Evolutionary conservation across 495 filamentous ascomycete genomes (phyloP), one percentile per base, ranked within the genome.

Genomic region (Penicillium cataractarum): DNA sequence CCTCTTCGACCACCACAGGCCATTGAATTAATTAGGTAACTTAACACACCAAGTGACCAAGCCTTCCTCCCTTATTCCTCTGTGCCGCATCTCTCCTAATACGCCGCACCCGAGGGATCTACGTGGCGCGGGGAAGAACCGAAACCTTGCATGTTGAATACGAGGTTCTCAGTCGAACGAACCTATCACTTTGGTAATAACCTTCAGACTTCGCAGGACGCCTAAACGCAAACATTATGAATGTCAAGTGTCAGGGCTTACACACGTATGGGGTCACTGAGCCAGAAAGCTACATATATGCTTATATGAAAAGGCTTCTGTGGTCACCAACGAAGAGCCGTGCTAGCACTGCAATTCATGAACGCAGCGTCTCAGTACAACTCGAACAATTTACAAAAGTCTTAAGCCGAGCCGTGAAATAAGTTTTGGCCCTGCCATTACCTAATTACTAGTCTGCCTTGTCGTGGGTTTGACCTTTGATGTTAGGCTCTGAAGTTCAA

Each of bases 41-140:
- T 17, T 39, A 39, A 1, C 35, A 39, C n/a, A 39, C 35, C 35
- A 17, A 39, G n/a, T n/a, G n/a, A n/a, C n/a, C n/a, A n/a, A n/a
- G n/a, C n/a, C n/a, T n/a, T n/a, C 1, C 8, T 12, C 35, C 35
- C 35, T 13, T 39, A 13, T 17, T 39, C 17, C 15, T 17, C 13
- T 17, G 5, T 39, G 35, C 35, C 35, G 15, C 35, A 21, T 44
- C n/a, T 10, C 40, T 21, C 10, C 40, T 2, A 44, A 22, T 21
- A 8, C 17, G 39, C 39, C 39, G 6, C n/a, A 6, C 12, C n/a
- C 39, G n/a, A 21, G 17, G 4, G 40, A 44, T 44, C 40, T 44
- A 44, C 40, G 40, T 44, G 40, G 40, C 40, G 40, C 40, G 40
- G 40, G 40, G 40, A 44, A 44, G 40, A 44, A 3, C 40, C 40